Base-by-base conservation (phyloP, 495 filamentous ascomycete species). In the Penicillium steckii region DNA sequence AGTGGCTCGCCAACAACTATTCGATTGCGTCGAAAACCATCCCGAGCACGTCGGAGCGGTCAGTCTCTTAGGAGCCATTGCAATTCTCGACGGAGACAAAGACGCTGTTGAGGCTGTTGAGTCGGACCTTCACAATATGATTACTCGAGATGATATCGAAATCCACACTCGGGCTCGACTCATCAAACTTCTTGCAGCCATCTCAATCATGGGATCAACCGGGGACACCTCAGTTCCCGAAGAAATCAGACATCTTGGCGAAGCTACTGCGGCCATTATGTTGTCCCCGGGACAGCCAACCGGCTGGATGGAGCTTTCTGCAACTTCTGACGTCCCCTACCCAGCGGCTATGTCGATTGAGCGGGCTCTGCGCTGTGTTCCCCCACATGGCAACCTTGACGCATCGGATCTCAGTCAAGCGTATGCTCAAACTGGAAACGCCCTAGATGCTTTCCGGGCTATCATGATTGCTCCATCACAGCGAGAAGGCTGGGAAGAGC, bases 381-480 rank as follows among this genome's bases (percentile, higher is more conserved):
- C 91, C 35, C 90, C 91, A 3, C 56, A 74, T 37, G 86, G 90
- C 2, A 74, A 80, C 22, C 69, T 95, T 23, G 81, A 77, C 7
- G 83, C 88, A 13, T 78, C 77, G 18, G 86, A 87, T 50, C 70
- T 97, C 45, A 84, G 88, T 12, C 68, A 75, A 61, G 87, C 88
- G n/a, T 90, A 88, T 73, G 83, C 87, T 2, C 88, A 90, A 8
- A 88, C 87, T 8, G 84, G 86, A 19, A 82, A 77, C 45, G 73
- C 82, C 10, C 77, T 77, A 27, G 89, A 94, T 73, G 87, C 87
- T 19, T 85, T 95, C 68, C 79, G 79, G 52, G 87, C 86, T 25
- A 78, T 94, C 46, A 81, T 94, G 75, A 59, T 94, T 44, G 86
- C 93, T 23, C 95, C 94, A 21, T 97, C 90, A 91, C 75, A 63